Conservation (phyloP, 2,329 filamentous ascomycete species). For the Verticillium isaacii region DNA sequence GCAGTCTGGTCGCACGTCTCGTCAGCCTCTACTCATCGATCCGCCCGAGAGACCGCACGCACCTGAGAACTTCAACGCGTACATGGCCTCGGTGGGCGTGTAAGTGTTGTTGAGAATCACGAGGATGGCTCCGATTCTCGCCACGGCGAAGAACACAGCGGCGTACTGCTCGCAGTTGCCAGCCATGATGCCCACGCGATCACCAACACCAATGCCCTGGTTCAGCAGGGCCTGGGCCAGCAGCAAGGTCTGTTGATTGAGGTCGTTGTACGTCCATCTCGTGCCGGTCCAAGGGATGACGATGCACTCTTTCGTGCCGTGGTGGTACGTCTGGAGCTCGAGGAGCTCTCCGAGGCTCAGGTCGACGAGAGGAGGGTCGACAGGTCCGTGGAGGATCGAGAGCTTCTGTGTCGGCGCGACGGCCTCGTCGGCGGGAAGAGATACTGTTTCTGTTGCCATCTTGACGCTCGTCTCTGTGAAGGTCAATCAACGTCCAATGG, state of each 20-base stretch:
- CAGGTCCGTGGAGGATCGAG: constrained; percentile 63
- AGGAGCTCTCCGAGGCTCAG: constrained; percentile 69
- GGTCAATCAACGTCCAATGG: not conserved
- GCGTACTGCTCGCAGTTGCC: constrained; percentile 79
- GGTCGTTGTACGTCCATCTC: constrained; percentile 65
- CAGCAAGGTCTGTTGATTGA: constrained; percentile 56
- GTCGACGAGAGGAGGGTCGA: constrained; percentile 64
- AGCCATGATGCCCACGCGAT: constrained; percentile 72
- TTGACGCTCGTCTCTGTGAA: not conserved
- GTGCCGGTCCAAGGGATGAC: constrained; percentile 73
- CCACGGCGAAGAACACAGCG: constrained; percentile 68
- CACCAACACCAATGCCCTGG: constrained; percentile 62
- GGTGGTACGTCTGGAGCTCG: constrained; percentile 62
- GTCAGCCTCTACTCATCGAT: not conserved
- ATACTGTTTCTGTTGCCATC: constrained; percentile 24
- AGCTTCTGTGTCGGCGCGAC: constrained; percentile 30
- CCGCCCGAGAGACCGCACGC: constrained; percentile 16
- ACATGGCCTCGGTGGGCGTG: constrained; percentile 66
- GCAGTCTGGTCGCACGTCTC: constrained; percentile 46
- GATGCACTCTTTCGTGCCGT: constrained; percentile 62
- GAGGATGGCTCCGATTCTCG: constrained; percentile 61
- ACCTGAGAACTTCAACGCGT: constrained; percentile 68
- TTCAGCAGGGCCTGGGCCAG: constrained; percentile 63
- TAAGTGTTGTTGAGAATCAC: constrained; percentile 83
- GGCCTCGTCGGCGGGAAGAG: constrained; percentile 18